Base-by-base conservation (phyloP, 2,329 filamentous ascomycete species). In the Fusarium buxicola region DNA sequence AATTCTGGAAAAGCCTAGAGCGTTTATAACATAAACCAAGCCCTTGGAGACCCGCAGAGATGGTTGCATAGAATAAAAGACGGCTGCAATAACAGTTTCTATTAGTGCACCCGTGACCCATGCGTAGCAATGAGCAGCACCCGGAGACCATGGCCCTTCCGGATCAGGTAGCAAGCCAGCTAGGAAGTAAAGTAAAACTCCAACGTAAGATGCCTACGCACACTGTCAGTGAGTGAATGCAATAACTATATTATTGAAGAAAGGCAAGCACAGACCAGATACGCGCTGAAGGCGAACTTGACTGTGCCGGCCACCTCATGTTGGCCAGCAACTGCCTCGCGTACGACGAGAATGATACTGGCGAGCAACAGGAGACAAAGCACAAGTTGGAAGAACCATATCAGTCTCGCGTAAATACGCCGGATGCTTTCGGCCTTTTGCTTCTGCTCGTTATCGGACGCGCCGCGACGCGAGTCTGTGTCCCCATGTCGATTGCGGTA, bases 141-240 rank as follows among this genome's bases (percentile, higher is more conserved):
- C 70, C 2, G 78, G 78, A 5, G 74, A 73, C 78, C 78, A 81
- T 7, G 78, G 78, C 1, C 78, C 78, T 60, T 80, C 78, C 1
- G 78, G 78, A 34, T 81, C 76, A 4, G 78, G 78, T 7, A 81
- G 71, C 45, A 81, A 65, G 3, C 78, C 78, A 18, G 76, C 75
- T 4, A 79, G 55, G 40, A 77, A 80, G 58, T 79, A 81, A 4
- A 81, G 73, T 5, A 80, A 38, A 5, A 79, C 77, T 8, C 72
- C 78, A 12, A 78, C 75, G 44, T 79, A 71, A 4, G 78, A 77
- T 7, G 78, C 76, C 77, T 73, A 44, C 3, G 3, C 46, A 8
- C n/a, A 3, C 4, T 7, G 34, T 69, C 8, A 56, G 46, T 31
- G 2, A 66, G 57, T 10, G 6, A 48, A 11, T 28, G 8, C 15